These are phyloP conservation scores for Arachnopeziza araneosa DNA, from an alignment of 2,329 filamentous ascomycete genomes.

Conservation along the genomic window DNA sequence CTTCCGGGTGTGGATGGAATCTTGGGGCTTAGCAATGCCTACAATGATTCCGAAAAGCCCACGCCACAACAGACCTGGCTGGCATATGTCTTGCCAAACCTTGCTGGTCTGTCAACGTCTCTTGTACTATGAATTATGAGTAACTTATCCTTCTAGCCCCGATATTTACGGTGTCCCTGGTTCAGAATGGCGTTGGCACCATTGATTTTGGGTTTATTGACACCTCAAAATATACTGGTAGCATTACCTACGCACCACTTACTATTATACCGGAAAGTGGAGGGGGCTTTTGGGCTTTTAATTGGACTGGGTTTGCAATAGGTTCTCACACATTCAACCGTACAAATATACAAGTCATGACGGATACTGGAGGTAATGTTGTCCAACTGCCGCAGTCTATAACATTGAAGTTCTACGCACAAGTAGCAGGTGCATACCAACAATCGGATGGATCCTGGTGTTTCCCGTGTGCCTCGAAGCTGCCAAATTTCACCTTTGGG, in stretches of 20 bases:
- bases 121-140: background rate
- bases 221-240: slow-evolving; percentile 43
- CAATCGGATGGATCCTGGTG: slow-evolving; percentile 26
- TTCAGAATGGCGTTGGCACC: slow-evolving; percentile 38
- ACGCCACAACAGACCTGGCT: slow-evolving; percentile 18
- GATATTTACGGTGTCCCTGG: slow-evolving; percentile 49
- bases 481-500: slow-evolving; percentile 31
- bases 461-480: slow-evolving; percentile 28
- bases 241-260: slow-evolving; percentile 43
- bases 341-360: slow-evolving; percentile 24
- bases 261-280: slow-evolving; percentile 34
- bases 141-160: slow-evolving; percentile 27
- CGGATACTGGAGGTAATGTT: slow-evolving; percentile 35
- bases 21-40: slow-evolving; percentile 36
- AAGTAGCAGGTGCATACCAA: slow-evolving; percentile 27
- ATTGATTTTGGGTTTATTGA: slow-evolving; percentile 53
- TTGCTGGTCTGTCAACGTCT: background rate
- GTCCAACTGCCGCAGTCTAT: slow-evolving; percentile 29
- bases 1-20: slow-evolving; percentile 24
- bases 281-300: slow-evolving; percentile 49
- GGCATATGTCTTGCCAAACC: slow-evolving; percentile 7
- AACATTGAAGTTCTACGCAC: slow-evolving; percentile 30
- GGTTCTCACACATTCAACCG: slow-evolving; percentile 43
- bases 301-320: slow-evolving; percentile 42
- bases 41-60: slow-evolving; percentile 17